Conservation (phyloP, 495 filamentous ascomycete species). For the Penicillium egyptiacum region DNA sequence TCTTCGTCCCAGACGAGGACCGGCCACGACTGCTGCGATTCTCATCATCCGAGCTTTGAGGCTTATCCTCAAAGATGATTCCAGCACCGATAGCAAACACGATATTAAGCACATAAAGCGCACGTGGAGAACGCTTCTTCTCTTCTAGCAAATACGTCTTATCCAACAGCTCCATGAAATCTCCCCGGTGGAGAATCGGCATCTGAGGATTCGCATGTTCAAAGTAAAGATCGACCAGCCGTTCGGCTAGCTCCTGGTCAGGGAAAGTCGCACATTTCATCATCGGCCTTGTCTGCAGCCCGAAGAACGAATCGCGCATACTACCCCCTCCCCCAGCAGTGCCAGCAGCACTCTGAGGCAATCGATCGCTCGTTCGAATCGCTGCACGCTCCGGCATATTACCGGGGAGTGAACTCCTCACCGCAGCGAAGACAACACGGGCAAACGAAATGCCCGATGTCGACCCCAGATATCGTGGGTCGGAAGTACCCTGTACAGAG, state of each 20-base stretch:
- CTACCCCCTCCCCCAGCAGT: constrained; percentile 58
- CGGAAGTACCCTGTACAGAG: constrained; percentile 71
- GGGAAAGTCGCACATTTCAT: constrained; percentile 87
- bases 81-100: constrained; percentile 97
- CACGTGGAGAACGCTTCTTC: constrained; percentile 70
- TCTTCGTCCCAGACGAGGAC: constrained; percentile 48
- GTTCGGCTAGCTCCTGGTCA: constrained; percentile 65
- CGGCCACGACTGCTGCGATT: constrained; percentile 30
- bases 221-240: constrained; percentile 82
- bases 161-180: constrained; percentile 84
- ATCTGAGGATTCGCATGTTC: constrained; percentile 95
- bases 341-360: constrained; percentile 42
- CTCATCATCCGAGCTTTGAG: constrained; percentile 43
- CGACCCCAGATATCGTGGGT: constrained; percentile 79
- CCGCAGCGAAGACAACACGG: constrained; percentile 88
- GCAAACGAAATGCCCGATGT: constrained; percentile 94
- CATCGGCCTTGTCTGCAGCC: constrained; percentile 82
- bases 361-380: constrained; percentile 47
- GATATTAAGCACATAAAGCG: constrained; percentile 91
- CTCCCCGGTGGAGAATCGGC: constrained; percentile 81
- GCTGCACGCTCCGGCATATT: constrained; percentile 59
- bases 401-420: constrained; percentile 73
- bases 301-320: constrained; percentile 95
- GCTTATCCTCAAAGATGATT: constrained; percentile 75
- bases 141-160: constrained; percentile 69